Evolutionary conservation across 176 grass and related monocot species (phyloP).

Genomic region (Zoysia pacifica): DNA sequence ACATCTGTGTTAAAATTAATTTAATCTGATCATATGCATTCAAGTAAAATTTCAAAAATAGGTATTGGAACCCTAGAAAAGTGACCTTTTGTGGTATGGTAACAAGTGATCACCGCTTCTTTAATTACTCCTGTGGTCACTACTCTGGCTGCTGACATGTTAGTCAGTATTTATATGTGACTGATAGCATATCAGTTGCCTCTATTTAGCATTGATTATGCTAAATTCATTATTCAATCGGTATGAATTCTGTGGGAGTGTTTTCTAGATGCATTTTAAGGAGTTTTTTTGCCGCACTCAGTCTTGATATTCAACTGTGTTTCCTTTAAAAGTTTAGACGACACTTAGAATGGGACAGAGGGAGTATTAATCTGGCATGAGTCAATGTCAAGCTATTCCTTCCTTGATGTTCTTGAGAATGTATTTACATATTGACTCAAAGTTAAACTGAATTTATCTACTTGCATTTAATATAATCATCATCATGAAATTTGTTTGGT

Average conservation of each 20-base stretch:
- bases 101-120: background rate
- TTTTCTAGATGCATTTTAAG: background rate
- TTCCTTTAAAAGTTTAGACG: background rate
- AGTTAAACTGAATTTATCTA: background rate
- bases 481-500: background rate
- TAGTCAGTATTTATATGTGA: background rate
- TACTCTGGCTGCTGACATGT: background rate
- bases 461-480: background rate
- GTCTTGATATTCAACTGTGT: background rate
- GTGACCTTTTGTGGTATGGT: background rate
- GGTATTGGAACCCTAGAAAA: background rate
- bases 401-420: background rate
- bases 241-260: background rate
- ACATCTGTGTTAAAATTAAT: no score
- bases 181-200: background rate
- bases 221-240: background rate
- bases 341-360: no score
- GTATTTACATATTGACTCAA: background rate
- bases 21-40: background rate
- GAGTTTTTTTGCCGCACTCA: background rate
- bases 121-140: background rate
- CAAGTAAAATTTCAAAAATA: background rate
- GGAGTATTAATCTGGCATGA: background rate
- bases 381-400: background rate
- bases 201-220: background rate